Base-by-base conservation (phyloP, 192 early-diverging fungal species). In the Mortierella claussenii region DNA sequence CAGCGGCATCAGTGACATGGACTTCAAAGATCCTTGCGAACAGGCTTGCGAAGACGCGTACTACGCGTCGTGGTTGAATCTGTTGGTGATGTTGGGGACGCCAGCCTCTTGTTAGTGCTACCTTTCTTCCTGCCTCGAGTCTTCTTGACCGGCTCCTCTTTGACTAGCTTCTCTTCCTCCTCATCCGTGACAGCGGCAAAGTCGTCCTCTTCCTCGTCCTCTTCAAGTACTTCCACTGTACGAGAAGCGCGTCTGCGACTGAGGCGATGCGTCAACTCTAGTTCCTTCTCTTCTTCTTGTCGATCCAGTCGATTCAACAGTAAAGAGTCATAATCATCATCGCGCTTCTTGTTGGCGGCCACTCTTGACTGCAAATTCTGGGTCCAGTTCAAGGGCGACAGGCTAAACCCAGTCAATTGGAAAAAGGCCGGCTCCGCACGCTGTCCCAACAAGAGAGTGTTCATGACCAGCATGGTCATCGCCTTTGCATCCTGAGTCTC, bases 381-480 rank as follows among this genome's bases (percentile, higher is more conserved):
- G 24, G 30, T 20, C 48, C 60, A 62, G n/a, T 0, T 33, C 21
- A 12, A 0, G 15, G 53, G 40, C 24, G 37, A 26, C n/a, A 44
- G 18, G 20, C 37, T 48, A 21, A 56, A n/a, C 3, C 62, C 47
- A 12, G 69, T 26, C 54, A 64, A 23, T 33, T 28, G 57, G 12
- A 46, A 36, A 18, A 60, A 20, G 18, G 56, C 32, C 26, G 59
- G 55, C n/a, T 76, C 73, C 0, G 65, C 64, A 13, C 58, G 64
- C 23, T 76, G 51, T n/a, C 73, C 73, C 31, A 76, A 43, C 59
- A 76, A 17, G 5, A 76, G 23, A 0, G 73, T 67, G 59, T 65
- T 67, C 63, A 67, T 60, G 26, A 76, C 43, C 21, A 76, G 32
- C 51, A 76, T 60, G 30, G 64, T 76, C 73, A 76, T 76, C 4